These are phyloP conservation scores for Boletus sp. DNA, from an alignment of 1,284 basidiomycete species.

Conservation along the genomic window DNA sequence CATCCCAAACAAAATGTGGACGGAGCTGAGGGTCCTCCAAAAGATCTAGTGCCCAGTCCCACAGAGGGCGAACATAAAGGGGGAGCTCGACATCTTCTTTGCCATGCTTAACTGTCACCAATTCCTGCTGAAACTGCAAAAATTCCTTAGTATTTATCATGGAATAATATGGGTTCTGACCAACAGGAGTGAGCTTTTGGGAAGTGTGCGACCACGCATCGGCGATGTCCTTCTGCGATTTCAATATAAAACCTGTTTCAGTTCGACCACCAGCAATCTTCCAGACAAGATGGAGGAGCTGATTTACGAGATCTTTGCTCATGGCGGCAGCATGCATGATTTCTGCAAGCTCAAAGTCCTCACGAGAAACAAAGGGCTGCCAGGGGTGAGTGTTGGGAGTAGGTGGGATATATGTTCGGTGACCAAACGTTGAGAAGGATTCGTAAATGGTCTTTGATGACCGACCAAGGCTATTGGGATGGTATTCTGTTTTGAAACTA, in stretches of 20 bases:
- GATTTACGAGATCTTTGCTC: not conserved
- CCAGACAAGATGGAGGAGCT: not conserved
- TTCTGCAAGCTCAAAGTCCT: not conserved
- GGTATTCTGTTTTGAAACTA: not conserved
- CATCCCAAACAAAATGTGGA: constrained; percentile 1
- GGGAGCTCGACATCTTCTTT: not conserved
- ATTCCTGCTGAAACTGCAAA: not conserved
- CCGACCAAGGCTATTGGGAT: not conserved
- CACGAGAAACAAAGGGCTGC: not conserved
- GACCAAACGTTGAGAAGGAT: not conserved
- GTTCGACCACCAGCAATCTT: not conserved
- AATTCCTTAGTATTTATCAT: not conserved
- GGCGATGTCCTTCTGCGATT: not conserved
- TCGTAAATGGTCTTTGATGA: not conserved
- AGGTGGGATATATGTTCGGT: not conserved
- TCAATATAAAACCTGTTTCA: not conserved
- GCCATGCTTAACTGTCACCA: not conserved
- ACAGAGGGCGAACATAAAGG: not conserved
- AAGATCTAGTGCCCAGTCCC: not conserved
- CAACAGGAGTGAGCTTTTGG: not conserved
- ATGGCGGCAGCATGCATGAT: not conserved
- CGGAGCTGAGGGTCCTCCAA: not conserved
- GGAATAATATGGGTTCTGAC: no score
- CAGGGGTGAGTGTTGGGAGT: not conserved
- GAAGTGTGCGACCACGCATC: not conserved